phyloP scores from a whole-genome alignment of 2,329 filamentous ascomycete genomes.

The Pestalotiopsis sp. region DNA sequence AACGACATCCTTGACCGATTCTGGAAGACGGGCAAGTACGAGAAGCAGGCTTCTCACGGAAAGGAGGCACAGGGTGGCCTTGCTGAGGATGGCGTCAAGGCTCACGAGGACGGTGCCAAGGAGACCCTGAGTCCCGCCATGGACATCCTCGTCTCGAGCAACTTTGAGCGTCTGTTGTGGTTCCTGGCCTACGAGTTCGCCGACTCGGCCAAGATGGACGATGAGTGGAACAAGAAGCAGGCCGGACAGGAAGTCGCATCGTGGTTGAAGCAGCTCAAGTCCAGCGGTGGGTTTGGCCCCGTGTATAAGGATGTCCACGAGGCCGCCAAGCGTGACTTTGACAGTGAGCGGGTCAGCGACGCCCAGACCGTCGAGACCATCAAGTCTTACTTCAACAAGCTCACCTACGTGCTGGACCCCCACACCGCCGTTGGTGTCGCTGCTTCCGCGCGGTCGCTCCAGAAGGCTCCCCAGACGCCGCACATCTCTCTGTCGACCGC shows the following conservation, averaged over 20 bases:
- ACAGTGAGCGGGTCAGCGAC: slow-evolving; percentile 75
- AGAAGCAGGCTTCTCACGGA: slow-evolving; percentile 74
- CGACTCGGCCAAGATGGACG: slow-evolving; percentile 60
- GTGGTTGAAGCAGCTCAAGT: slow-evolving; percentile 84
- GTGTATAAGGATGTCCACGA: slow-evolving; percentile 76
- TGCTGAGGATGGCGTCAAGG: slow-evolving; percentile 61
- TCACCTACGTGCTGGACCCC: slow-evolving; percentile 82
- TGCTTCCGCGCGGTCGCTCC: slow-evolving; percentile 72
- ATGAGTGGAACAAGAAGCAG: slow-evolving; percentile 68
- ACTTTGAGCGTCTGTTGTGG: slow-evolving; percentile 96
- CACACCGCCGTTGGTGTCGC: slow-evolving; percentile 88
- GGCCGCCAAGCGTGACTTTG: slow-evolving; percentile 74
- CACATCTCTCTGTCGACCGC: slow-evolving; percentile 91
- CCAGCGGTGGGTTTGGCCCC: slow-evolving; percentile 75
- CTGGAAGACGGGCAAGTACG: slow-evolving; percentile 87
- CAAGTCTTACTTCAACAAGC: slow-evolving; percentile 51
- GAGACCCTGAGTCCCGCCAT: slow-evolving; percentile 94
- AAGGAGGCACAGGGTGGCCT: slow-evolving; percentile 66
- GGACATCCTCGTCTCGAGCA: slow-evolving; percentile 95
- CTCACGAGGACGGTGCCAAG: slow-evolving; percentile 76
- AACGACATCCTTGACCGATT: slow-evolving; percentile 97
- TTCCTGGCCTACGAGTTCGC: slow-evolving; percentile 81
- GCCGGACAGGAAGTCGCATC: slow-evolving; percentile 74
- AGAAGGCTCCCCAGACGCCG: slow-evolving; percentile 53
- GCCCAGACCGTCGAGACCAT: slow-evolving; percentile 71